Conservation (phyloP, 768 basidiomycete genomes). For the Lepiota brunneoincarnata region DNA sequence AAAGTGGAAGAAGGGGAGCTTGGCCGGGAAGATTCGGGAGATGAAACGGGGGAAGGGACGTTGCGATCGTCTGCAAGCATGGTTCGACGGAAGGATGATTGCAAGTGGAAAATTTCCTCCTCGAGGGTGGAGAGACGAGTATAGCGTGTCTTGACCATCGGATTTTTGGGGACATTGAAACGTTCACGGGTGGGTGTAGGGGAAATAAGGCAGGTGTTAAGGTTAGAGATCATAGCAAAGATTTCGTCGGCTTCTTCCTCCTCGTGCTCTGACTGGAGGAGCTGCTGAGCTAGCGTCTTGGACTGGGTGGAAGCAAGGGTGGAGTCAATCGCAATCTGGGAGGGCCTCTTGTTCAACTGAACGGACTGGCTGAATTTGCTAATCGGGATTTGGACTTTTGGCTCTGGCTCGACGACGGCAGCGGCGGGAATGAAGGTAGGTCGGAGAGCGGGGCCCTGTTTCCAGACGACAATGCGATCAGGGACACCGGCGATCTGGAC, state of each 20-base stretch:
- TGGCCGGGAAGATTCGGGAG: slow-evolving; percentile 31
- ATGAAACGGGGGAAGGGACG: slow-evolving; percentile 4
- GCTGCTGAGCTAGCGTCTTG: slow-evolving; percentile 32
- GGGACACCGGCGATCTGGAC: slow-evolving; percentile 25
- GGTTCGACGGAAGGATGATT: slow-evolving; percentile 16
- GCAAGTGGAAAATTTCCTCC: slow-evolving; percentile 2
- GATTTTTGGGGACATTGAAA: slow-evolving; percentile 19
- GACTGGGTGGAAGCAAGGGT: slow-evolving; percentile 19
- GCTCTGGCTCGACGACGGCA: slow-evolving; percentile 14
- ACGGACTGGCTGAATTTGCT: slow-evolving; percentile 24
- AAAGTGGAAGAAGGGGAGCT: slow-evolving; percentile 37
- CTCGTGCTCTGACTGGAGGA: slow-evolving; percentile 28
- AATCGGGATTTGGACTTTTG: slow-evolving; percentile 22
- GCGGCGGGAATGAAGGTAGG: slow-evolving; percentile 17
- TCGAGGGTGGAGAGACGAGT: slow-evolving; percentile 17
- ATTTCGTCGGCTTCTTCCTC: slow-evolving; percentile 32
- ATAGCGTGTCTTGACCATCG: slow-evolving; percentile 13
- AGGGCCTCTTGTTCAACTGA: slow-evolving; percentile 12
- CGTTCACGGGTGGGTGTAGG: slow-evolving; percentile 32
- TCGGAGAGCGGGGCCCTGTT: slow-evolving; percentile 27
- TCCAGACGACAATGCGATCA: slow-evolving; percentile 15
- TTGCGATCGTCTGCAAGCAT: slow-evolving; percentile 2
- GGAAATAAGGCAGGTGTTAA: slow-evolving; percentile 23
- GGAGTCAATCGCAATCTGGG: slow-evolving; percentile 19
- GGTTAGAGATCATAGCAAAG: slow-evolving; percentile 32